phyloP scores from a whole-genome alignment of 2,329 filamentous ascomycete species.

The Arachnomyces sp. region DNA sequence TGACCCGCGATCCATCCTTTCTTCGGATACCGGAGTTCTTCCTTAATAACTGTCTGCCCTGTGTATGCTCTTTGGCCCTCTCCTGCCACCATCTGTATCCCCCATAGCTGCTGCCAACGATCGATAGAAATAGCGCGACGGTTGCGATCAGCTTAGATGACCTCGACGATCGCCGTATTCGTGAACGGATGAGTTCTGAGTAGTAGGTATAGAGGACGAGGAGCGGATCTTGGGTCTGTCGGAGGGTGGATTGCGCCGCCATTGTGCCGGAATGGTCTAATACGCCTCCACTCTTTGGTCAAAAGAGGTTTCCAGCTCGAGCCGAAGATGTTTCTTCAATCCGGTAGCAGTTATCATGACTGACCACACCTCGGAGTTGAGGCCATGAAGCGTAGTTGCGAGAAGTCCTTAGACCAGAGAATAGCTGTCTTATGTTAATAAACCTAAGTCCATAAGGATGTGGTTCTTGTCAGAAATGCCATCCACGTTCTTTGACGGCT shows the following conservation, averaged over 20 bases:
- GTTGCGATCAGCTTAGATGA: conserved; percentile 68
- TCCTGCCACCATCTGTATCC: conserved; percentile 69
- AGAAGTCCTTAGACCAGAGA: no score
- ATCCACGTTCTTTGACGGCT: no score
- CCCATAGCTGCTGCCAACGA: conserved; percentile 72
- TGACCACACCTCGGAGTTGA: no score
- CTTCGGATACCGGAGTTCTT: conserved; percentile 88
- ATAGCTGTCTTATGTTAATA: no score
- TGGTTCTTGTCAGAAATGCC: no score
- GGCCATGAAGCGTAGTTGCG: no score
- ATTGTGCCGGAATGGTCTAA: conserved; percentile 46
- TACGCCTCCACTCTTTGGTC: no score
- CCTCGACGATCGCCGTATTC: conserved; percentile 58
- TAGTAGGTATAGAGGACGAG: conserved; percentile 51
- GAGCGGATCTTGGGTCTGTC: conserved; percentile 60
- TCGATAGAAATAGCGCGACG: conserved; percentile 65
- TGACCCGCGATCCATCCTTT: conserved; percentile 89
- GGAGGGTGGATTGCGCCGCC: conserved; percentile 82
- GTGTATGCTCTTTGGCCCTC: conserved; percentile 68
- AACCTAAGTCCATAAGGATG: no score
- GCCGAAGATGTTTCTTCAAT: conserved; percentile 1
- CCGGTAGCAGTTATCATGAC: conserved; percentile 2
- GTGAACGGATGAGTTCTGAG: conserved; percentile 40
- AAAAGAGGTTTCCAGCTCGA: conserved; percentile 8
- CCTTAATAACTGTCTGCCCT: conserved; percentile 72